phyloP scores from a whole-genome alignment of 2,329 filamentous ascomycete species.

The Fonsecaea erecta region DNA sequence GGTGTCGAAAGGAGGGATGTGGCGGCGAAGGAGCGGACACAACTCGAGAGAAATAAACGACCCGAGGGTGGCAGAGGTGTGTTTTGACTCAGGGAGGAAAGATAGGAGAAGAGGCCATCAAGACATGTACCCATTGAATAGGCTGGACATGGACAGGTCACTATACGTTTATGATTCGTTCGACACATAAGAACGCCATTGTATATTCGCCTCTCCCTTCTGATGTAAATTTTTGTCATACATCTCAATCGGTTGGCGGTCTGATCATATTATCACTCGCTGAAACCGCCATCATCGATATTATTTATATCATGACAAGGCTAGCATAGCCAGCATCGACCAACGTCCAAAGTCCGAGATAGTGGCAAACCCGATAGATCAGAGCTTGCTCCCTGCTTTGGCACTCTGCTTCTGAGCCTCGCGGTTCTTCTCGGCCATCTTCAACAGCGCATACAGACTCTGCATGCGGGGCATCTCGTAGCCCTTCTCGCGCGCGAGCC shows the following conservation, averaged over 20 bases:
- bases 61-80: no score
- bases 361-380: no score
- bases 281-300: not conserved
- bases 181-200: not conserved
- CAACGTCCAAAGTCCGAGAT: no score
- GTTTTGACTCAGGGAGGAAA: no score
- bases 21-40: no score
- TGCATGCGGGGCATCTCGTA: constrained; percentile 70
- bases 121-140: not conserved
- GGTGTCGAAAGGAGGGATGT: no score
- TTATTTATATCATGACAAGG: no score
- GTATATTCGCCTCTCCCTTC: not conserved
- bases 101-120: not conserved
- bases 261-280: not conserved
- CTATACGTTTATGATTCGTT: not conserved
- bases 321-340: no score
- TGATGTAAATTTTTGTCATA: not conserved
- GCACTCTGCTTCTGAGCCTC: constrained; percentile 40
- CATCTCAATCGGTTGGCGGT: not conserved
- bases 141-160: not conserved
- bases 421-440: constrained; percentile 63
- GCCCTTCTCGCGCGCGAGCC: constrained; percentile 65
- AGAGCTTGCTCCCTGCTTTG: constrained; percentile 22
- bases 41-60: no score
- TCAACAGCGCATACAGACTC: constrained; percentile 68